Percentiles rank a stretch among this genome's conserved stretches.
Evolutionary conservation across 2,329 filamentous ascomycete genomes (phyloP).

Genomic region (Phoma sp.): DNA sequence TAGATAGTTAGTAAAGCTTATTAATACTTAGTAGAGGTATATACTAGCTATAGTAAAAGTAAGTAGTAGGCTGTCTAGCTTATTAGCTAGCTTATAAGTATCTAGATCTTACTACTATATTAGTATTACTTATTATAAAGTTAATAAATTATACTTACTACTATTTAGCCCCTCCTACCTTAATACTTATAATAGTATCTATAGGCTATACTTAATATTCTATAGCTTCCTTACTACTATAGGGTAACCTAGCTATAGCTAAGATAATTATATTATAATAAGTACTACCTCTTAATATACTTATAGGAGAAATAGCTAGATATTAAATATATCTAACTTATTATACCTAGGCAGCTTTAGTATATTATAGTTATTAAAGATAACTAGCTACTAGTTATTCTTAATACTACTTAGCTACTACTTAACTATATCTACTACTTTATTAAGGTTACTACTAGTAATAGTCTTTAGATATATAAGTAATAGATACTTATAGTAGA

Average conservation of each 20-base stretch:
- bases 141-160: neutral
- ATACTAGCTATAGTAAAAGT: conserved; percentile 29
- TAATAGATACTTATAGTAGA: too few species aligned
- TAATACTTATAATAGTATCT: conserved; percentile 15
- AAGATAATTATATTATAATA: too few species aligned
- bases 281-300: too few species aligned
- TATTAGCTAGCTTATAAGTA: conserved; percentile 24
- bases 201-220: conserved; percentile 10
- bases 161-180: neutral
- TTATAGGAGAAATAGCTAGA: too few species aligned
- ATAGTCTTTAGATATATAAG: too few species aligned
- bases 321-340: too few species aligned
- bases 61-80: conserved; percentile 16
- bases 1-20: conserved; percentile 51
- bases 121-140: neutral
- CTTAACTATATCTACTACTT: too few species aligned
- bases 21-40: conserved; percentile 52
- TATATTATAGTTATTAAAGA: too few species aligned
- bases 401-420: too few species aligned
- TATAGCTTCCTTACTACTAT: conserved; percentile 10
- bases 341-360: too few species aligned
- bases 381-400: too few species aligned
- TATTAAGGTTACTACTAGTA: too few species aligned
- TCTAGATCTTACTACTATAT: conserved; percentile 36
- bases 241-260: conserved; percentile 8